Percentiles rank a stretch among this genome's conserved stretches.
These are phyloP conservation scores for Zygotorulaspora danielsina DNA, from an alignment of 805 yeast genomes.

Conservation along the genomic window DNA sequence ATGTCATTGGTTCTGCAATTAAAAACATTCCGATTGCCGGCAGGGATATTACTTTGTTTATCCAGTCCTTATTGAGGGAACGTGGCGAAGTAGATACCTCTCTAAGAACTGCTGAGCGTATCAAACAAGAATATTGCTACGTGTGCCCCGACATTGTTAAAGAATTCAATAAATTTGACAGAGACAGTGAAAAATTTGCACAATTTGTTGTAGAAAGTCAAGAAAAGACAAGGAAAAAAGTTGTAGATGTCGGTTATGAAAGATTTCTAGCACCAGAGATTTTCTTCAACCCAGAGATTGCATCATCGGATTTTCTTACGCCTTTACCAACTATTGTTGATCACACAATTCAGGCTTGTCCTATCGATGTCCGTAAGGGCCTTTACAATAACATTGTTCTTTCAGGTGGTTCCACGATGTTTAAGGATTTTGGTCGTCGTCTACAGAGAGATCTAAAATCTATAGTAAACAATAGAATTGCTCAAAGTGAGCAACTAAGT, in stretches of 20 bases:
- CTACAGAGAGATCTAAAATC: constrained; percentile 89
- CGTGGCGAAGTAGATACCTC: constrained; percentile 95
- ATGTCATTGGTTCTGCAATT: constrained; percentile 95
- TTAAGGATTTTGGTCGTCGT: constrained; percentile 96
- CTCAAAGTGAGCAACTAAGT: constrained; percentile 69
- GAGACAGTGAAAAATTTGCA: constrained; percentile 89
- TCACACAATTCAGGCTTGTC: constrained; percentile 89
- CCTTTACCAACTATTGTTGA: constrained; percentile 97
- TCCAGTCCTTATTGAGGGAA: constrained; percentile 90
- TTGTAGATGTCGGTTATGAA: constrained; percentile 95
- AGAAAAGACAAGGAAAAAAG: constrained; percentile 54
- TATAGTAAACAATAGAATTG: constrained; percentile 84
- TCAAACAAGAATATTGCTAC: constrained; percentile 94
- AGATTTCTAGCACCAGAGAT: constrained; percentile 98
- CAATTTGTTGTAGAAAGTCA: constrained; percentile 85
- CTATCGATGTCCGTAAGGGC: constrained; percentile 97
- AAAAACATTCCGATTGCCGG: constrained; percentile 98
- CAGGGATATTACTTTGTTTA: constrained; percentile 91
- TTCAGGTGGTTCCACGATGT: constrained; percentile 98
- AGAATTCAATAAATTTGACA: constrained; percentile 91
- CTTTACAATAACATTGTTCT: constrained; percentile 91
- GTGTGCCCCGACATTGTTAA: constrained; percentile 97
- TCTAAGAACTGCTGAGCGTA: constrained; percentile 91
- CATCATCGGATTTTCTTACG: constrained; percentile 88
- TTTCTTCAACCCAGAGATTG: constrained; percentile 96